Evolutionary conservation across 108 stramenopile species (phyloP).

Genomic region (Cyclotella choctawhatcheeana): DNA sequence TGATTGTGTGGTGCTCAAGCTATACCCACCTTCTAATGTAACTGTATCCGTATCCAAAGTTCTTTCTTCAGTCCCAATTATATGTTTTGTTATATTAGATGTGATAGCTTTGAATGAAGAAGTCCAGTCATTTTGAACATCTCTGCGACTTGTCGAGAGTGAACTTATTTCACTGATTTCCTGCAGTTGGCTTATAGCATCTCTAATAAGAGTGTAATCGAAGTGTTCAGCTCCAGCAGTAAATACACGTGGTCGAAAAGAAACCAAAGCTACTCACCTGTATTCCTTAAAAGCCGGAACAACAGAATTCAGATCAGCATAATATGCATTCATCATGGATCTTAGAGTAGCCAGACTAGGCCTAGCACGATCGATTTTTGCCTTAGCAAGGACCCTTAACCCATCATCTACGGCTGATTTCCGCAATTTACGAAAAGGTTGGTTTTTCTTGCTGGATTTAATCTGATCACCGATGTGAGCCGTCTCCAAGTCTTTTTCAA

Average conservation of each 20-base stretch:
- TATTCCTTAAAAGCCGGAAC: constrained; percentile 72
- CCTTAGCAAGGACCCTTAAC: constrained; percentile 61
- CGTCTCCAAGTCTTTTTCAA: constrained; percentile 81
- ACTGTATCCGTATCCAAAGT: constrained; percentile 25
- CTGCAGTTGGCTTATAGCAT: constrained; percentile 51
- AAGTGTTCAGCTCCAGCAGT: too few relatives aligned
- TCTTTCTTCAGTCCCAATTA: constrained; percentile 8
- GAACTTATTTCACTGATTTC: constrained; percentile 36
- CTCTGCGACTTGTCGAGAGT: constrained; percentile 12
- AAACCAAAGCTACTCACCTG: neutral
- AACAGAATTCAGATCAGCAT: constrained; percentile 76
- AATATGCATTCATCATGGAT: constrained; percentile 69
- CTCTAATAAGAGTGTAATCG: too few relatives aligned
- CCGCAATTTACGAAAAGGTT: constrained; percentile 74
- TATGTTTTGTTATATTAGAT: constrained; percentile 22
- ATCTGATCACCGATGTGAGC: constrained; percentile 57
- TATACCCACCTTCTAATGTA: constrained; percentile 30
- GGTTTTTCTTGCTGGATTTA: constrained; percentile 59
- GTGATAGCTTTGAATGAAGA: constrained; percentile 31
- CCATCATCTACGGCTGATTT: constrained; percentile 71
- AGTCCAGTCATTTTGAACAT: constrained; percentile 21
- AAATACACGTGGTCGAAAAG: too few relatives aligned
- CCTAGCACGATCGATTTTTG: constrained; percentile 69
- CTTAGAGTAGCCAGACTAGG: constrained; percentile 56
- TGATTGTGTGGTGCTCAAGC: constrained; percentile 33